Percentiles rank a stretch among this genome's conserved stretches.
Conservation (phyloP, 2,329 filamentous ascomycete species). For the Botryotinia globosa region DNA sequence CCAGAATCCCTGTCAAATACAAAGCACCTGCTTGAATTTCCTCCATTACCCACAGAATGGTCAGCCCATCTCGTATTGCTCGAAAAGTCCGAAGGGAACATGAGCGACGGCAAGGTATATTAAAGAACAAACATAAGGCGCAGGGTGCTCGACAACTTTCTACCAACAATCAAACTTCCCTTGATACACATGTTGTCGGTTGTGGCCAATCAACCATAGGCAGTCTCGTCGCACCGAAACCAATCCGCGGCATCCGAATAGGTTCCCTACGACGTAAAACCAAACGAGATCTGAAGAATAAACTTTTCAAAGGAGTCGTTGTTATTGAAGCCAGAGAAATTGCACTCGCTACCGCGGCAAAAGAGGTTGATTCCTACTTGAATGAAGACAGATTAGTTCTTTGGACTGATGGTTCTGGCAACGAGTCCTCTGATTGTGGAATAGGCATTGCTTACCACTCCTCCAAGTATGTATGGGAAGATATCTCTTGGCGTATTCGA, state of each 20-base stretch:
- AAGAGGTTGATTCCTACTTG: slow-evolving; percentile 1
- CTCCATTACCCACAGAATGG: slow-evolving; percentile 10
- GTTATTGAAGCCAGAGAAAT: slow-evolving; percentile 14
- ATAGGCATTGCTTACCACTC: slow-evolving; percentile 13
- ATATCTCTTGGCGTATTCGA: slow-evolving; percentile 20
- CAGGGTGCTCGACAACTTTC: not conserved
- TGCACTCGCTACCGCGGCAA: slow-evolving; percentile 14
- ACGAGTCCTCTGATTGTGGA: not conserved
- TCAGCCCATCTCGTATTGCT: slow-evolving; percentile 20
- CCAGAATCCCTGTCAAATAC: not conserved
- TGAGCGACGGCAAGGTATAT: slow-evolving; percentile 18
- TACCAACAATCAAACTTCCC: not conserved
- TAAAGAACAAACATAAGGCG: not conserved
- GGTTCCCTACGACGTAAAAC: not conserved
- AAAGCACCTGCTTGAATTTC: not conserved
- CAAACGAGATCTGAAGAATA: slow-evolving; percentile 16
- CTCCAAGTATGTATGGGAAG: slow-evolving; percentile 2
- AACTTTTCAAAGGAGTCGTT: slow-evolving; percentile 18
- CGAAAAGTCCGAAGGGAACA: slow-evolving; percentile 17
- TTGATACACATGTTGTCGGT: not conserved
- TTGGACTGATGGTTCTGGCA: not conserved
- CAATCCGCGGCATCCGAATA: not conserved
- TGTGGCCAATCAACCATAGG: not conserved
- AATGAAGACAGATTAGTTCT: slow-evolving; percentile 18
- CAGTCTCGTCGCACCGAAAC: not conserved